phyloP scores from a whole-genome alignment of 805 yeast species.

The Yamadazyma akitaensis region DNA sequence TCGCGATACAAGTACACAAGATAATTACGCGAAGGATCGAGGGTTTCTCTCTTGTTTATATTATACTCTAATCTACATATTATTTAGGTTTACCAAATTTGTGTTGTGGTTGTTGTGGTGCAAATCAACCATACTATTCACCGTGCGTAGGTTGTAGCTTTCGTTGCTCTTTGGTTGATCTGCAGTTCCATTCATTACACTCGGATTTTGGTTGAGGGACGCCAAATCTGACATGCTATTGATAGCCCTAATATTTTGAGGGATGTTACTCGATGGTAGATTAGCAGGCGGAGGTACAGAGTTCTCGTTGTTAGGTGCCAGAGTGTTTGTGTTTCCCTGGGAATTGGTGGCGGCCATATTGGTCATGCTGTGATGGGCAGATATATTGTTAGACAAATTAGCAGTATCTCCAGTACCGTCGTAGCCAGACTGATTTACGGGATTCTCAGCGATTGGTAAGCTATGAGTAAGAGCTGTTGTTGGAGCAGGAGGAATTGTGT shows the following conservation, averaged over 20 bases:
- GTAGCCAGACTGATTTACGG: constrained; percentile 9
- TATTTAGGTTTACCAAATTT: constrained; percentile 9
- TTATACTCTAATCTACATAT: not conserved
- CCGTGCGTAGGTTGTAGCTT: constrained; percentile 20
- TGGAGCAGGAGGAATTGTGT: constrained; percentile 7
- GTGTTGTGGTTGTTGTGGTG: constrained; percentile 15
- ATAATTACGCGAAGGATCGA: not conserved
- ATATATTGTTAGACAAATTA: constrained; percentile 9
- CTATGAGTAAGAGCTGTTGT: constrained; percentile 1
- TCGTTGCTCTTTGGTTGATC: not conserved
- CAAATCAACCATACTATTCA: constrained; percentile 33
- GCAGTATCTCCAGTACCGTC: constrained; percentile 10
- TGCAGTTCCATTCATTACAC: not conserved
- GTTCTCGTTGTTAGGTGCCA: not conserved
- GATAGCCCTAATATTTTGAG: constrained; percentile 20
- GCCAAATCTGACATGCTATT: constrained; percentile 28
- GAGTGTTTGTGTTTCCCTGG: constrained; percentile 7
- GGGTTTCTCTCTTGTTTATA: not conserved
- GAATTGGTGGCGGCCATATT: constrained; percentile 20
- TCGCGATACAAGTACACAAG: not conserved
- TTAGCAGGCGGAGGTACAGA: not conserved
- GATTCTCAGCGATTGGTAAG: constrained; percentile 3
- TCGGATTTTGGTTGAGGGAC: constrained; percentile 10
- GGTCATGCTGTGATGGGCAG: constrained; percentile 23
- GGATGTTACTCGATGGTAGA: not conserved